Base-by-base conservation (phyloP, 345 rosid genomes). In the Eutrema yunnanense region DNA sequence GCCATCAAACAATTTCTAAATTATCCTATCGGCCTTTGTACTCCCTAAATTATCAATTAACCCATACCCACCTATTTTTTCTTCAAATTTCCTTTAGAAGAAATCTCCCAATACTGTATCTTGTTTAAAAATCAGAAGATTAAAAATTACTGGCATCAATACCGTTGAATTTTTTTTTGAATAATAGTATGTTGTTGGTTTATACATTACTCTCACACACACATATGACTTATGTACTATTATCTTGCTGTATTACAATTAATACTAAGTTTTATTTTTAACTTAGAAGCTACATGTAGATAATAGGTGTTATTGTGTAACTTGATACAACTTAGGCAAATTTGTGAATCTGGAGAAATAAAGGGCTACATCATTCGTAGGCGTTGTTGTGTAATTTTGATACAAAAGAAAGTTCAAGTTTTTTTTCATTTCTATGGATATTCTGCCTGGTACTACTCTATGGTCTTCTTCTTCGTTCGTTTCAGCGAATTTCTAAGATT, bases 401-500 rank as follows among this genome's bases (percentile, higher is more conserved):
- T 41, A 61, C 22, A 53, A 49, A 37, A 12, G 19, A 69, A 75
- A 56, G 67, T 40, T 64, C 41, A 38, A 32, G 43, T 69, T 8
- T 5, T 34, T 10, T 10, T n/a, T 7, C 29, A 29, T 76, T 40
- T 70, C 67, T 70, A 63, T 76, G 80, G 80, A 76, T 63, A 65
- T 70, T 32, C 66, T 56, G 64, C 61, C 71, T 64, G 64, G 47
- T 48, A 36, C 19, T 53, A 36, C 55, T 48, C 62, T 48, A 44
- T 62, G 53, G 61, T 76, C 71, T 55, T 69, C 52, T 60, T 44
- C 73, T 57, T 69, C 71, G 54, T 70, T 64, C 49, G 26, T 38
- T 76, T 70, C 72, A 54, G 54, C 66, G 61, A 70, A 76, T 63
- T 70, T 48, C 53, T 46, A 60, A 69, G 52, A 56, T 71, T 71